phyloP scores from a whole-genome alignment of 2,329 filamentous ascomycete species.

The Lasiodiplodia theobromae region DNA sequence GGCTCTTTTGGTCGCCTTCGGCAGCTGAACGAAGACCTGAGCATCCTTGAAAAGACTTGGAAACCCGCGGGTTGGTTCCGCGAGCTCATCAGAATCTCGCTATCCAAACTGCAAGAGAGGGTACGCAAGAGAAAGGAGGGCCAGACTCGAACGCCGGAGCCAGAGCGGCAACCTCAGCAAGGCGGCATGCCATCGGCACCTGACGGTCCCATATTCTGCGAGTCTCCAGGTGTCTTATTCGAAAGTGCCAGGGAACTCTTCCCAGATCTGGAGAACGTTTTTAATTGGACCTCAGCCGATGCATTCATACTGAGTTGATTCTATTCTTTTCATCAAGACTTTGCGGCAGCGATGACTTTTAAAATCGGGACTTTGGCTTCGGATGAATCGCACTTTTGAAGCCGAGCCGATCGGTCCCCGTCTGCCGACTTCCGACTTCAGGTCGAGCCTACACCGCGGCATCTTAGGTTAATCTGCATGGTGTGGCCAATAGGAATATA shows the following conservation, averaged over 20 bases:
- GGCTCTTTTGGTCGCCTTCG: constrained; percentile 10
- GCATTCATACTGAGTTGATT: not conserved
- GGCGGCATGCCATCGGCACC: not conserved
- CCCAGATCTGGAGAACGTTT: not conserved
- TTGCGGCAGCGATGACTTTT: too few species aligned
- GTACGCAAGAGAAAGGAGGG: not conserved
- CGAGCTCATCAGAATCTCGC: constrained; percentile 19
- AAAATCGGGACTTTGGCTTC: not conserved
- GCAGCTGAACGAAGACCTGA: constrained; percentile 6
- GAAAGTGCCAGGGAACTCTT: constrained; percentile 21
- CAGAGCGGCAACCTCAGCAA: not conserved
- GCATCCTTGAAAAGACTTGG: constrained; percentile 16
- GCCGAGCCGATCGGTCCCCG: not conserved
- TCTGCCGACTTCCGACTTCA: too few species aligned
- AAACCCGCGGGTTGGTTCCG: constrained; percentile 16
- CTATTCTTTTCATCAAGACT: too few species aligned
- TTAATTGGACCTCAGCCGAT: constrained; percentile 11
- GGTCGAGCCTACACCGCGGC: too few species aligned
- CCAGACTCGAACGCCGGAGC: not conserved
- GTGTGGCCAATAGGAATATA: too few species aligned
- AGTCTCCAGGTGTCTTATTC: constrained; percentile 3
- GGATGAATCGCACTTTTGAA: not conserved
- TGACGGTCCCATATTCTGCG: not conserved
- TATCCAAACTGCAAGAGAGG: constrained; percentile 12
- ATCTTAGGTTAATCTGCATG: too few species aligned